These are phyloP conservation scores for Kwoniella sp. DNA, from an alignment of 768 basidiomycete species.

Conservation along the genomic window DNA sequence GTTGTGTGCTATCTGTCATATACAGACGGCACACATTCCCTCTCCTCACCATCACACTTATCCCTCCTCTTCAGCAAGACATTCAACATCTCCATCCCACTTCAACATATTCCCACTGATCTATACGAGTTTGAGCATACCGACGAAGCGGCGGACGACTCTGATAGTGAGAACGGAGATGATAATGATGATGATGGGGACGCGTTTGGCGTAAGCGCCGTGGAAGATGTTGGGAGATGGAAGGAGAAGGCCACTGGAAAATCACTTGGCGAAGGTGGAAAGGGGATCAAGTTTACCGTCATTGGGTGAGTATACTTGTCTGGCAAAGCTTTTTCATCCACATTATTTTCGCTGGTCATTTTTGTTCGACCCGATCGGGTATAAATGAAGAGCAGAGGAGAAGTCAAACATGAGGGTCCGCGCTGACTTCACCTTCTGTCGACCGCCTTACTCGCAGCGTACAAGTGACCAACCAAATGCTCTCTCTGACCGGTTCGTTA, in stretches of 20 bases:
- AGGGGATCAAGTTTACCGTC: slow-evolving; percentile 78
- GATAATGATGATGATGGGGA: slow-evolving; percentile 22
- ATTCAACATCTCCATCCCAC: slow-evolving; percentile 93
- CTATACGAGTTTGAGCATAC: slow-evolving; percentile 86
- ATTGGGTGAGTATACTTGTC: slow-evolving; percentile 67
- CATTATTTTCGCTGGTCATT: no score
- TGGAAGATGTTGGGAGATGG: slow-evolving; percentile 72
- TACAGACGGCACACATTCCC: slow-evolving; percentile 78
- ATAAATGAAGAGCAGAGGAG: no score
- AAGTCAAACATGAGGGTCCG: no score
- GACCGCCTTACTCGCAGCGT: slow-evolving; percentile 60
- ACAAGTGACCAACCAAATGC: slow-evolving; percentile 89
- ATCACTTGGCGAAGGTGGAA: slow-evolving; percentile 68
- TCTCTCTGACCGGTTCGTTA: slow-evolving; percentile 71
- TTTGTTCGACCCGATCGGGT: no score
- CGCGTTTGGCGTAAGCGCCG: slow-evolving; percentile 49
- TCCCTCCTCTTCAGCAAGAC: slow-evolving; percentile 85
- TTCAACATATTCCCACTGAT: slow-evolving; percentile 80
- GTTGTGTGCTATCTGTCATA: neutral
- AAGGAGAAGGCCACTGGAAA: slow-evolving; percentile 70
- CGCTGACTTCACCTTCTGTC: no score
- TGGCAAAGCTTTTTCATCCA: no score
- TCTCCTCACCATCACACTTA: slow-evolving; percentile 89
- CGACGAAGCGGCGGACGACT: slow-evolving; percentile 33
- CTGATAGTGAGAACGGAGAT: slow-evolving; percentile 32